phyloP scores from a whole-genome alignment of 768 basidiomycete species.

The Phylloporus sp. region DNA sequence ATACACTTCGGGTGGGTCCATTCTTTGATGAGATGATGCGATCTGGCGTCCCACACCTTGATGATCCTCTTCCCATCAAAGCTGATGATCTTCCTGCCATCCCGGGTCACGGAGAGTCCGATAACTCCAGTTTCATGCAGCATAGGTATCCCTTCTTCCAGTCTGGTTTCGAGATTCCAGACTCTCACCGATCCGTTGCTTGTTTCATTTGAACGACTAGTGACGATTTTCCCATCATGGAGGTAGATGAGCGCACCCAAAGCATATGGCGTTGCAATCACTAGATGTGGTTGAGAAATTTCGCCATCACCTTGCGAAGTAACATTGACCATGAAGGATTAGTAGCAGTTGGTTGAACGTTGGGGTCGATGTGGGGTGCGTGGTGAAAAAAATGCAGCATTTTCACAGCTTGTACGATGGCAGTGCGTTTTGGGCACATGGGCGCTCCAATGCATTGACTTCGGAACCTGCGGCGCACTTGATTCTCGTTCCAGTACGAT shows the following conservation, averaged over 20 bases:
- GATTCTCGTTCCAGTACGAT: no score
- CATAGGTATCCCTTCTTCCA: not conserved
- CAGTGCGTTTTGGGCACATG: no score
- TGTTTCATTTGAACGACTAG: not conserved
- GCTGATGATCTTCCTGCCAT: not conserved
- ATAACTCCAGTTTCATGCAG: not conserved
- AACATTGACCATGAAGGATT: no score
- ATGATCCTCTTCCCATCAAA: not conserved
- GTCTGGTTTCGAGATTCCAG: not conserved
- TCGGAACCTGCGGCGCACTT: no score
- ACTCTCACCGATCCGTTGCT: not conserved
- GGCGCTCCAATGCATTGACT: no score
- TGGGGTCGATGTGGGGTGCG: no score
- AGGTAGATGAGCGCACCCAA: conserved; percentile 1
- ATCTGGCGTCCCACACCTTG: not conserved
- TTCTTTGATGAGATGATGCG: not conserved
- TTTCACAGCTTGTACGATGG: no score
- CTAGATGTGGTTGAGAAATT: no score
- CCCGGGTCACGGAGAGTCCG: not conserved
- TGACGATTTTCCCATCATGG: not conserved
- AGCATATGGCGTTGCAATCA: no score
- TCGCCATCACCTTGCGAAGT: no score
- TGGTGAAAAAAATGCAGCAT: no score
- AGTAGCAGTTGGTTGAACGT: no score
- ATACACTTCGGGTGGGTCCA: not conserved